Base-by-base conservation (phyloP, 2,329 filamentous ascomycete genomes). In the Tolypocladium capitatum region DNA sequence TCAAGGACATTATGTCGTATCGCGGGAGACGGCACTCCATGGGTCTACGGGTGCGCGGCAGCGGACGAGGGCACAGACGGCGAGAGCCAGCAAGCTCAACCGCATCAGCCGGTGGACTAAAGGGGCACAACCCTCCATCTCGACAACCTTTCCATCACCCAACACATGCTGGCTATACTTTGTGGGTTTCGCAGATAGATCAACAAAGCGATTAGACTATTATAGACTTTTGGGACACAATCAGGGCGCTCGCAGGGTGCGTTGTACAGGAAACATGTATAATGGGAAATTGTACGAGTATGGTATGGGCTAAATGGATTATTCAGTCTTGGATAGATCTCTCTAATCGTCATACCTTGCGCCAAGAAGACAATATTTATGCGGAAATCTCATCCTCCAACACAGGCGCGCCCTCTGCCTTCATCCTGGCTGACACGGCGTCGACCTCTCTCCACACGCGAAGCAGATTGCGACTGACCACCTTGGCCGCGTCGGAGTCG, bases 21-120 rank as follows among this genome's bases (percentile, higher is more conserved):
- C 75, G 92, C 46, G 92, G 92, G 54, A 82, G 86, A 64, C 74
- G 92, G 55, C 92, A 98, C 72, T 91, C 91, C 49, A 90, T 97
- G 84, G 80, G 83, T 51, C 68, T 97, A 69, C 92, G 92, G 4
- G 91, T 92, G 47, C 78, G 92, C 56, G 92, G 92, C 92, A 98
- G 70, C 80, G 76, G 58, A 97, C 92, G 50, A 83, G 86, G 63
- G 86, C 73, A 62, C 91, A 84, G 66, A 82, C 74, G 53, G 61
- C 68, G 53, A 81, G 72, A 27, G 72, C 80, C 43, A 76, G 71
- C 63, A 82, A 75, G 61, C 66, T 84, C 62, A 85, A 85, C 64
- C 68, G 61, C 53, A 59, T 81, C 38, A 71, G 80, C 52, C 59
- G 62, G 40, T 54, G 54, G 36, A 56, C 60, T 33, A 64, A 42